These are phyloP conservation scores for Mycena epipterygia DNA, from an alignment of 768 basidiomycete species.

Conservation along the genomic window DNA sequence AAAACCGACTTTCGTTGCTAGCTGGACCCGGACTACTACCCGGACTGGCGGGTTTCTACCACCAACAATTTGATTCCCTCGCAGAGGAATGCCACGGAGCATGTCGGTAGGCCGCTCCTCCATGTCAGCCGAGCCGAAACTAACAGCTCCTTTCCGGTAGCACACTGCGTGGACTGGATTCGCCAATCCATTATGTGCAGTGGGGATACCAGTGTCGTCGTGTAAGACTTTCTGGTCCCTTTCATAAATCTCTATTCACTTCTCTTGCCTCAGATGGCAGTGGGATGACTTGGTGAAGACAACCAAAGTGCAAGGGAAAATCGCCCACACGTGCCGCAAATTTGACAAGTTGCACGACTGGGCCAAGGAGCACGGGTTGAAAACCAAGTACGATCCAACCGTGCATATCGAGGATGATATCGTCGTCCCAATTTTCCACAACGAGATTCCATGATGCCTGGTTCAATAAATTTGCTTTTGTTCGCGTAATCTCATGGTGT, in stretches of 20 bases:
- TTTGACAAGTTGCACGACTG: constrained; percentile 46
- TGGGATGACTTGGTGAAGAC: constrained; percentile 40
- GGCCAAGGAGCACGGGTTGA: constrained; percentile 36
- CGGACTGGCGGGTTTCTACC: constrained; percentile 20
- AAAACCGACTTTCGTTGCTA: not conserved
- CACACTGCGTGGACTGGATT: constrained; percentile 20
- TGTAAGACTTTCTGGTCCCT: not conserved
- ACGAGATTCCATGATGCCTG: not conserved
- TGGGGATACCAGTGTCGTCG: constrained; percentile 25
- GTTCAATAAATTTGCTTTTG: not conserved
- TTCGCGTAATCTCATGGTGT: too few relatives aligned
- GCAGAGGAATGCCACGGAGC: constrained; percentile 24
- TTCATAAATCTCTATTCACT: not conserved
- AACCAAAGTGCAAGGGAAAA: constrained; percentile 37
- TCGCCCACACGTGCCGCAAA: constrained; percentile 44
- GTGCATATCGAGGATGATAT: constrained; percentile 27
- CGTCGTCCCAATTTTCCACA: not conserved
- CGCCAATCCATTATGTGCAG: constrained; percentile 29
- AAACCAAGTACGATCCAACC: constrained; percentile 2
- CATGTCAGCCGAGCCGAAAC: not conserved
- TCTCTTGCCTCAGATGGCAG: constrained; percentile 36
- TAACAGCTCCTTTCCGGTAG: not conserved
- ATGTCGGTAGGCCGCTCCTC: constrained; percentile 7
- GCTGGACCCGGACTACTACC: constrained; percentile 23
- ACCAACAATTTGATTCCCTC: constrained; percentile 17